phyloP scores from a whole-genome alignment of 495 filamentous ascomycete species.

The Rostrohypoxylon terebratum region DNA sequence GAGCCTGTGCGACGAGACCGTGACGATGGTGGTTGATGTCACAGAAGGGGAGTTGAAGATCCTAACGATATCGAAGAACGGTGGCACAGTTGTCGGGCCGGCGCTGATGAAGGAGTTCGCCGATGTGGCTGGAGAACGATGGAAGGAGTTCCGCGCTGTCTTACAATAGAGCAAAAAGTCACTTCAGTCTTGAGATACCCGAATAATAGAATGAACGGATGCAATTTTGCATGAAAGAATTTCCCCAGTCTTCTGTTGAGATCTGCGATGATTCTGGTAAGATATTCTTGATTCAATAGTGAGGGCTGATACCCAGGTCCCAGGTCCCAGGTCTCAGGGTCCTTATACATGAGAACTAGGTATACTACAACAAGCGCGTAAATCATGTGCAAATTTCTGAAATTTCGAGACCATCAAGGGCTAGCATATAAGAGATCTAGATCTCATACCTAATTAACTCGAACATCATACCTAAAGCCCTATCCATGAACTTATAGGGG shows the following conservation, averaged over 20 bases:
- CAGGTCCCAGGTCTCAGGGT: too few species aligned
- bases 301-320: too few species aligned
- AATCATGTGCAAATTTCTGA: too few species aligned
- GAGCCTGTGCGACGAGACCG: constrained; percentile 76
- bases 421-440: neutral
- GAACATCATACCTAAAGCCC: neutral
- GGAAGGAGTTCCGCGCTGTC: constrained; percentile 54
- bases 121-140: constrained; percentile 54
- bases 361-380: too few species aligned
- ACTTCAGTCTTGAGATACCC: constrained; percentile 35
- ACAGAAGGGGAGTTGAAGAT: constrained; percentile 65
- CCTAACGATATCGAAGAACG: constrained; percentile 80
- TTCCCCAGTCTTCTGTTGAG: too few species aligned
- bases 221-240: neutral
- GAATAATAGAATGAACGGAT: constrained; percentile 20
- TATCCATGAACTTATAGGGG: too few species aligned
- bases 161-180: constrained; percentile 25
- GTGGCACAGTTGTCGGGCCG: constrained; percentile 66
- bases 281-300: too few species aligned
- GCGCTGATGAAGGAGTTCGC: constrained; percentile 57
- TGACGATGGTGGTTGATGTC: constrained; percentile 79
- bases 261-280: too few species aligned
- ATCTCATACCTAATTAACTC: neutral
- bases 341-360: too few species aligned
- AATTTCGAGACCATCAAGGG: too few species aligned